Percentiles rank a stretch among this genome's conserved stretches.
Conservation (phyloP, 1,284 basidiomycete species). For the Paramarasmius palmivorus region DNA sequence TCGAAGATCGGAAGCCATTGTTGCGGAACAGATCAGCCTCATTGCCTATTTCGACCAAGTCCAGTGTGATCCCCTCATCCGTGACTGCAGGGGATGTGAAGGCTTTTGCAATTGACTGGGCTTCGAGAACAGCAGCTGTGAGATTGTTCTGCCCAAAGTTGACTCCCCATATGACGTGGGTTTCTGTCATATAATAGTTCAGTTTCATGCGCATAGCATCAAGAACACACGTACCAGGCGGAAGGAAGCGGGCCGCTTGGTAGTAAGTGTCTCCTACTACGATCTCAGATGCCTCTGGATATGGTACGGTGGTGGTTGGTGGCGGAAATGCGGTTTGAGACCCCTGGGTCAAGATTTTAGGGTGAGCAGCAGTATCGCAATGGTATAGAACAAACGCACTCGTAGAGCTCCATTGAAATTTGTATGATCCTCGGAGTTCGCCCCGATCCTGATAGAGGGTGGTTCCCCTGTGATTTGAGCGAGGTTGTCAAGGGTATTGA, state of each 20-base stretch:
- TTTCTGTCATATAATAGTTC: conserved; percentile 21
- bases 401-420: conserved; percentile 43
- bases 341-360: too few relatives aligned
- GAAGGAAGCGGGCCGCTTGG: conserved; percentile 53
- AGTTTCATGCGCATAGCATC: neutral
- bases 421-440: conserved; percentile 64
- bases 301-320: conserved; percentile 51
- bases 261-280: conserved; percentile 57
- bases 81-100: conserved; percentile 47
- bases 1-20: conserved; percentile 45
- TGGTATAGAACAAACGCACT: conserved; percentile 27
- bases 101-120: conserved; percentile 52
- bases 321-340: conserved; percentile 49
- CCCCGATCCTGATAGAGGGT: conserved; percentile 62
- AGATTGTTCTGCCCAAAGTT: conserved; percentile 60
- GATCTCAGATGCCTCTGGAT: conserved; percentile 60
- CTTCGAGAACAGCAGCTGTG: conserved; percentile 59
- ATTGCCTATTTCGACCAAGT: conserved; percentile 64
- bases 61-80: conserved; percentile 47
- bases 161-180: conserved; percentile 73
- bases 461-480: conserved; percentile 53
- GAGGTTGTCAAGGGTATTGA: conserved; percentile 57
- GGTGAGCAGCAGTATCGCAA: neutral
- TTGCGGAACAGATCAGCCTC: conserved; percentile 60
- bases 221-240: conserved; percentile 33